Evolutionary conservation across 257 asterid species (phyloP), one percentile per base, ranked within the genome.

Genomic region (Capsicum baccatum): DNA sequence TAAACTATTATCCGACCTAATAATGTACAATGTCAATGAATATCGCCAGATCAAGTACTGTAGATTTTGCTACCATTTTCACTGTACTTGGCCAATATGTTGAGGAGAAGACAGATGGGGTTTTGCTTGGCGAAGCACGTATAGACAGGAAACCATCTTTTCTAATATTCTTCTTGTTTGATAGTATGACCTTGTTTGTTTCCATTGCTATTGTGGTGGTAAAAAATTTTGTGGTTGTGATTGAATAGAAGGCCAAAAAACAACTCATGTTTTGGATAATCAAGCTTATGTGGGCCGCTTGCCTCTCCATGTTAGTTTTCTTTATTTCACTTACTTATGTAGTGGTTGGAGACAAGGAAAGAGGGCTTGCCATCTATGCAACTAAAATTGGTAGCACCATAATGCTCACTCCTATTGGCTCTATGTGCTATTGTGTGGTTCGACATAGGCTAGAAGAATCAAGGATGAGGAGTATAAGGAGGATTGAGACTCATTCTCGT

Each of bases 201-300:
- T 96, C 98, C 63, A 90, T 96, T n/a, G 98, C 99, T 1, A 97
- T 96, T 85, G 99, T 93, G n/a, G 95, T 96, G 55, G 99, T 96
- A 19, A 98, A 96, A 89, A 96, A 98, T 10, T 96, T 98, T 1
- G 86, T 96, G 79, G 98, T 96, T 1, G 98, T 96, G 91, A 96
- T 94, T 9, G 99, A 94, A 91, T 95, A 93, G 52, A 91, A 90
- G 92, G 98, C 97, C 0, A 96, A 93, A 93, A 92, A 89, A 78
- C 97, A 96, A 47, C 97, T 96, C 60, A 92, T 94, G 97, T 96
- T 92, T 81, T 94, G 95, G 44, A 94, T 96, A 87, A 94, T 94
- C 96, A 96, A 94, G 93, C 96, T 94, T 76, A 94, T 96, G 99
- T 94, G 99, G 99, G 83, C 84, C 48, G 99, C 98, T 15, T 94